These are phyloP conservation scores for Phytophthora europaea DNA, from an alignment of 352 stramenopile species.

Conservation along the genomic window DNA sequence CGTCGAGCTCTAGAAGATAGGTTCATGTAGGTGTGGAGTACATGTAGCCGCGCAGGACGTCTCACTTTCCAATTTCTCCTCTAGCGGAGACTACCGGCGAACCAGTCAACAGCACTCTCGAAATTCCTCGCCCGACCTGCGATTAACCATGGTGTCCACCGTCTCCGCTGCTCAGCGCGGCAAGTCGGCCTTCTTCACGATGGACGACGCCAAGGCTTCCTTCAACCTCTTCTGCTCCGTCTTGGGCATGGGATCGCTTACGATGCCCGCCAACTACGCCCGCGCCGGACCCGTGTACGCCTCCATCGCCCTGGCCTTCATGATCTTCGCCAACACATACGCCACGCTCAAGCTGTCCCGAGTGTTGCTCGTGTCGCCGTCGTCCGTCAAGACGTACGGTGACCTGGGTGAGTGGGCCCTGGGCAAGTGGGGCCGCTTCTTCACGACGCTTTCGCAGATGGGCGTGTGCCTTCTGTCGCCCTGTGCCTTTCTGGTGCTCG, in stretches of 20 bases:
- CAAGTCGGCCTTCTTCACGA: constrained; percentile 51
- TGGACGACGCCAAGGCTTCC: constrained; percentile 59
- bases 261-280: constrained; percentile 64
- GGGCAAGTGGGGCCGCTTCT: constrained; percentile 48
- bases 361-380: constrained; percentile 55
- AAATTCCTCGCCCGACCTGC: not conserved
- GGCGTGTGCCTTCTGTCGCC: constrained; percentile 51
- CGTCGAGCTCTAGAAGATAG: constrained; percentile 7
- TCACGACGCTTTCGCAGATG: constrained; percentile 56
- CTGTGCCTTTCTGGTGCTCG: constrained; percentile 60
- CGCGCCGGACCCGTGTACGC: constrained; percentile 56
- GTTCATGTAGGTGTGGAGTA: too few relatives aligned
- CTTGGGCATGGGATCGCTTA: constrained; percentile 63
- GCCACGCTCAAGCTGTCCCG: constrained; percentile 57
- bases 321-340: constrained; percentile 70
- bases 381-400: constrained; percentile 61
- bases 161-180: constrained; percentile 21
- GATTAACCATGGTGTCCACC: constrained; percentile 30
- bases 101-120: constrained; percentile 10
- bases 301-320: constrained; percentile 54
- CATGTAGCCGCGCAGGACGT: not conserved
- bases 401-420: constrained; percentile 53
- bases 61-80: constrained; percentile 43
- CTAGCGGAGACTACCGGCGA: constrained; percentile 18
- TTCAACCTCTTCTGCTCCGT: constrained; percentile 59